A percentile compares a stretch with the other conserved stretches of the same genome.
Evolutionary conservation across 2,329 filamentous ascomycete species (phyloP).

Genomic region (Aspergillus fumigatus): DNA sequence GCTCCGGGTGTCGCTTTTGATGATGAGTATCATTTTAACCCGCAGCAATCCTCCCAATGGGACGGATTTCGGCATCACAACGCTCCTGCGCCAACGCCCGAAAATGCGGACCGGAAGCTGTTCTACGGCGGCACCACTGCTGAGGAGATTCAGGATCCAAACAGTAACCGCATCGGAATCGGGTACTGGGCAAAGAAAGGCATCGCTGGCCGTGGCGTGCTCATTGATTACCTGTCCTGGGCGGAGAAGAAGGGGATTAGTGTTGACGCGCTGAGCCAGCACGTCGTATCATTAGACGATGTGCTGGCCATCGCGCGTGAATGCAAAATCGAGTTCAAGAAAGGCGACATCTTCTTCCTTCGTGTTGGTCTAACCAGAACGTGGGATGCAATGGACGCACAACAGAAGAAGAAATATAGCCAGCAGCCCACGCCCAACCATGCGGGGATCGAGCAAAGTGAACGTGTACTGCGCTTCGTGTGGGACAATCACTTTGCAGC

Average conservation of each 20-base stretch:
- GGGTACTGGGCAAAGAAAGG: slow-evolving; percentile 36
- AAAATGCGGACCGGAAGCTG: slow-evolving; percentile 24
- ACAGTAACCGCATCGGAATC: slow-evolving; percentile 32
- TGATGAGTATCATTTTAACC: slow-evolving; percentile 51
- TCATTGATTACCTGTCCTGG: slow-evolving; percentile 37
- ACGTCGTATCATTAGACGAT: slow-evolving; percentile 32
- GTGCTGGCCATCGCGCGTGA: slow-evolving; percentile 32
- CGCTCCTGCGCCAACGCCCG: slow-evolving; percentile 35
- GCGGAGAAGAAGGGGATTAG: slow-evolving; percentile 29
- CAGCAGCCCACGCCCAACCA: slow-evolving; percentile 29
- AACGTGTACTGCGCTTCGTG: slow-evolving; percentile 50
- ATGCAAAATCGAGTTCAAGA: slow-evolving; percentile 31
- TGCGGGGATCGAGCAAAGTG: slow-evolving; percentile 36
- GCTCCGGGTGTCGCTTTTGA: slow-evolving; percentile 44
- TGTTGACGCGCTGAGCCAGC: slow-evolving; percentile 29
- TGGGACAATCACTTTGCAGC: slow-evolving; percentile 58
- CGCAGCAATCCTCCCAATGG: slow-evolving; percentile 53
- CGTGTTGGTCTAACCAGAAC: slow-evolving; percentile 33
- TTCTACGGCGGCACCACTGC: slow-evolving; percentile 36
- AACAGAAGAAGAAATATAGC: slow-evolving; percentile 26
- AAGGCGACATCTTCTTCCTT: slow-evolving; percentile 38
- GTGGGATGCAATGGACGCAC: slow-evolving; percentile 28
- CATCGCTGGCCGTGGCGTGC: slow-evolving; percentile 38
- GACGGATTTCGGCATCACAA: slow-evolving; percentile 51
- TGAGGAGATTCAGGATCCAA: slow-evolving; percentile 30